Percentiles rank a stretch among this genome's conserved stretches.
Conservation (phyloP, 139 green algal genomes). For the Micractinium sp. region DNA sequence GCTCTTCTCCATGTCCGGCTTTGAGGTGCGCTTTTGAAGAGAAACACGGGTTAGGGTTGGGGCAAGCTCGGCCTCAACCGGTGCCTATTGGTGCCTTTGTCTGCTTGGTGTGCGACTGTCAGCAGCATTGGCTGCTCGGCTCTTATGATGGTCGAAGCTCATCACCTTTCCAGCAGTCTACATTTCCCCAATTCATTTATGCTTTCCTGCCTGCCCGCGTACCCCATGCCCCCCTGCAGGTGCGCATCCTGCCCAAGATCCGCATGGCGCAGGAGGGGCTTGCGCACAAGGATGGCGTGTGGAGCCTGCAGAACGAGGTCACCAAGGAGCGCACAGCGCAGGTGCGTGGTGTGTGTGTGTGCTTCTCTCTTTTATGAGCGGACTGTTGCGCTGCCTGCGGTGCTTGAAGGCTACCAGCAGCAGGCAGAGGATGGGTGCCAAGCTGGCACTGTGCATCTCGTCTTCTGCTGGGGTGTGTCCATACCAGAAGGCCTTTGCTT, state of each 20-base stretch:
- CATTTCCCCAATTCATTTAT: too few species aligned
- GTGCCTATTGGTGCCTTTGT: background rate
- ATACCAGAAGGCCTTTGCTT: too few species aligned
- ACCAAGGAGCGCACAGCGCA: conserved; percentile 95
- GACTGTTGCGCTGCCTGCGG: too few species aligned
- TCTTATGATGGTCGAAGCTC: too few species aligned
- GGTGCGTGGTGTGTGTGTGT: conserved; percentile 25
- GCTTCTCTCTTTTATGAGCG: too few species aligned
- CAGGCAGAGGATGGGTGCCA: background rate
- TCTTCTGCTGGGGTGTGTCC: too few species aligned
- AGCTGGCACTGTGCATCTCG: too few species aligned
- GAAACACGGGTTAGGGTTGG: too few species aligned
- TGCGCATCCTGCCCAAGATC: conserved; percentile 96
- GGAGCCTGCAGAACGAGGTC: conserved; percentile 96
- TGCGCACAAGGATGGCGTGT: conserved; percentile 96
- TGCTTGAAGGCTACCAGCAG: background rate
- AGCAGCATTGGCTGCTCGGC: too few species aligned
- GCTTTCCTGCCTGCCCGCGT: background rate
- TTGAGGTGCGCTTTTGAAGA: conserved; percentile 77
- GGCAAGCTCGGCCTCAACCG: background rate
- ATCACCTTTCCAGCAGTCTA: too few species aligned
- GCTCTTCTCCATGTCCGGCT: conserved; percentile 98
- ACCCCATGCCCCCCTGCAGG: conserved; percentile 42
- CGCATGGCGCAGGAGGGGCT: conserved; percentile 91
- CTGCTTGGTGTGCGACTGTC: background rate